Evolutionary conservation across 2,329 filamentous ascomycete genomes (phyloP), one percentile per base, ranked within the genome.

Genomic region (Sporothrix brunneoviolacea): DNA sequence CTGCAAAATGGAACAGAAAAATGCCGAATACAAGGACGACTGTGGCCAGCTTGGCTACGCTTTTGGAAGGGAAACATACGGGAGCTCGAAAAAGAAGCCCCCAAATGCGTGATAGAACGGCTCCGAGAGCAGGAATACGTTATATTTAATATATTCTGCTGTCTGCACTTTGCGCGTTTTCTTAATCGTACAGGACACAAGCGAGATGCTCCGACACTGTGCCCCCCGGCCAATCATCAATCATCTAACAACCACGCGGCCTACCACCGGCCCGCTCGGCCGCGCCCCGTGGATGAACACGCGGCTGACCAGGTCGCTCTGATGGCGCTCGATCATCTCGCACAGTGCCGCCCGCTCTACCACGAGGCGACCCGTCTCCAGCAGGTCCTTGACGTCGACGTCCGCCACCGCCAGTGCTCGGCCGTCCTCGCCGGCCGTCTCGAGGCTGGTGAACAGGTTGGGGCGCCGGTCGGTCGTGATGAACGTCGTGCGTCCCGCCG

Each of bases 351-450:
- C 70, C 65, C 86, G 81, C 77, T 98, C 93, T 61, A 98, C 82
- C 54, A 98, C 83, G 54, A 98, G 73, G 61, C 90, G 82, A 48
- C 87, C 86, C 48, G 84, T 83, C 72, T 93, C 88, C 58, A 98
- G 70, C 57, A 98, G 69, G 66, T 97, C 88, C 78, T 97, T 98
- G 55, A 98, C 89, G 68, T 97, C 93, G 32, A 98, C 88, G 55
- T 95, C 86, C n/a, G 77, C 72, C 53, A 84, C 73, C 51, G 80
- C 77, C 59, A 90, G 71, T 8, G 84, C 84, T 50, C 82, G 79
- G 18, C 86, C 88, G 55, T 90, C 78, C 61, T 79, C 71, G 8
- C 77, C 79, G 55, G 84, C 69, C 53, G 79, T 70, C 46, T 78
- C 75, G 63, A 95, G 73, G 30, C 84, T 83, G 33, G 75, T 75